These are phyloP conservation scores for Populus alba DNA, from an alignment of 345 rosid genomes.

Conservation along the genomic window DNA sequence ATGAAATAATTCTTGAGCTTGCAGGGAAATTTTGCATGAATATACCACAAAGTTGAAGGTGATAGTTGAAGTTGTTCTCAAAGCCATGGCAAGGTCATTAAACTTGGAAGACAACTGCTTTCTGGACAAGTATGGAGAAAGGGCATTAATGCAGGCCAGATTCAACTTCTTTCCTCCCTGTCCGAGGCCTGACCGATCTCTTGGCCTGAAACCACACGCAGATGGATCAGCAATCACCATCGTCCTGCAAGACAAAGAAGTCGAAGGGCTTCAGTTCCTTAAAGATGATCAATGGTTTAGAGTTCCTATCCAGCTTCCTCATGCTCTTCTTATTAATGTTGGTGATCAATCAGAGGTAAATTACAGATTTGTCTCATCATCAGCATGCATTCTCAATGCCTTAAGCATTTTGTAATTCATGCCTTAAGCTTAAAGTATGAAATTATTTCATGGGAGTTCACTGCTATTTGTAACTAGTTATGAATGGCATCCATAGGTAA, in stretches of 20 bases:
- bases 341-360: conserved; percentile 10
- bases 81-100: conserved; percentile 52
- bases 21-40: conserved; percentile 39
- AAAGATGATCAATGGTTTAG: conserved; percentile 50
- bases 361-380: not conserved
- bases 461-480: not conserved
- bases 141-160: conserved; percentile 33
- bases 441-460: too few species aligned
- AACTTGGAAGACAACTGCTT: conserved; percentile 39
- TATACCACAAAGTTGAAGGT: conserved; percentile 25
- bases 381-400: too few species aligned
- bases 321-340: conserved; percentile 7
- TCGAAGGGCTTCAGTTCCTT: conserved; percentile 48
- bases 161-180: conserved; percentile 54
- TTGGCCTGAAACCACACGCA: conserved; percentile 50
- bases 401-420: too few species aligned
- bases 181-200: conserved; percentile 45
- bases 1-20: not conserved
- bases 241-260: conserved; percentile 48
- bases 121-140: conserved; percentile 39
- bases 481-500: conserved; percentile 28
- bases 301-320: conserved; percentile 31
- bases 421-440: not conserved
- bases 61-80: conserved; percentile 30
- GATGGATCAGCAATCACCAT: conserved; percentile 55